These are phyloP conservation scores for Zasmidium angulare DNA, from an alignment of 2,329 filamentous ascomycete genomes.

Conservation along the genomic window DNA sequence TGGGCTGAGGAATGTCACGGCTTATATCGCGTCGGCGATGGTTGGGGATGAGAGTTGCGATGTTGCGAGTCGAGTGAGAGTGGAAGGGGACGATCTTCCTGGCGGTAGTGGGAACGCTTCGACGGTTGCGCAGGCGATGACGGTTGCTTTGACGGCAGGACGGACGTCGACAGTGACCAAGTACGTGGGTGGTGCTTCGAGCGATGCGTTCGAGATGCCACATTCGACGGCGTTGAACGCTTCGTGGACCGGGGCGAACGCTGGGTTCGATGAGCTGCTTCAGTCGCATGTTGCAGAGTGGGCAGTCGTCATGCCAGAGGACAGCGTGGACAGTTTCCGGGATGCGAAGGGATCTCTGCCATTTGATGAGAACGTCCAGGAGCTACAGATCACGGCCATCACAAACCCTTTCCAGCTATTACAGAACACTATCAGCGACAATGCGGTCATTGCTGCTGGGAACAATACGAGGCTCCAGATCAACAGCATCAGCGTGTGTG, in stretches of 20 bases:
- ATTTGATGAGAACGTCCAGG: conserved; percentile 55
- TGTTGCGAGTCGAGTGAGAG: conserved; percentile 43
- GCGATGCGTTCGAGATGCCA: conserved; percentile 64
- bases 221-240: conserved; percentile 56
- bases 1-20: conserved; percentile 63
- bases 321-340: conserved; percentile 64
- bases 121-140: conserved; percentile 63
- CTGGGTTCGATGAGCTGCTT: conserved; percentile 58
- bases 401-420: conserved; percentile 59
- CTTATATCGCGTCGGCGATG: conserved; percentile 57
- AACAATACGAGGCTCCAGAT: conserved; percentile 56
- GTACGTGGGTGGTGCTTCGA: conserved; percentile 67
- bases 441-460: conserved; percentile 52
- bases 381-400: conserved; percentile 56
- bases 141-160: conserved; percentile 54
- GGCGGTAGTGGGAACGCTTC: conserved; percentile 56
- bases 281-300: conserved; percentile 61
- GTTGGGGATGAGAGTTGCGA: conserved; percentile 41
- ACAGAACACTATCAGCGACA: conserved; percentile 55
- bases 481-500: conserved; percentile 67
- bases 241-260: conserved; percentile 48
- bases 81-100: conserved; percentile 50
- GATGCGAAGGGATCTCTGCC: conserved; percentile 59
- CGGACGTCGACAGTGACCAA: conserved; percentile 61
- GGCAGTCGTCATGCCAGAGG: conserved; percentile 59